Evolutionary conservation across 495 filamentous ascomycete species (phyloP), one percentile per base, ranked within the genome.

Genomic region (Rostrohypoxylon terebratum): DNA sequence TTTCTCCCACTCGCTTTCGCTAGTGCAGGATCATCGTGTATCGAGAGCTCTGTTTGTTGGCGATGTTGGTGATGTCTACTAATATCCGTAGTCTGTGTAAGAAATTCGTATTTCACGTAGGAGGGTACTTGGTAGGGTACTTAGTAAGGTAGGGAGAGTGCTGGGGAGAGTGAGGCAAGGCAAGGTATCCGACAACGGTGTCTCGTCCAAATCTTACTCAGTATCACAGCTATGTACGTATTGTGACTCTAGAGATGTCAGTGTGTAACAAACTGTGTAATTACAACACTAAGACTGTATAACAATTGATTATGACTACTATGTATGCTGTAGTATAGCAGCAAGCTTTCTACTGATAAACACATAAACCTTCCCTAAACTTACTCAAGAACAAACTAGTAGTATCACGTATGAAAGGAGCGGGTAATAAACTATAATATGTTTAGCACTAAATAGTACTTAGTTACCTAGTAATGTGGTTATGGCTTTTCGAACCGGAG

Each of bases 401-500:
- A 18, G 10, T 33, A 34, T 47, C 60, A 25, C 23, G 55, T 44
- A 36, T 4, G 16, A 47, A 62, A 53, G 28, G 48, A n/a, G 57
- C 10, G 23, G 25, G 42, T 18, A 31, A 9, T 38, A 38, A 42
- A 42, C 38, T 42, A 42, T 28, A 28, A 5, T 28, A 28, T 3
- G 6, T 14, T 14, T 14, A n/a, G 38, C 4, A 42, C 1, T 42
- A 42, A 13, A n/a, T 42, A 42, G 13, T 42, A 38, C 36, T 38
- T 10, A 11, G 36, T 38, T n/a, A n/a, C n/a, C n/a, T n/a, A n/a
- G n/a, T n/a, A n/a, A n/a, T n/a, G 31, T 31, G 53, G 48, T 62
- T 28, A 57, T 57, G 57, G 48, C 21, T 34, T 62, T 57, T 66
- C 14, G 51, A 31, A 51, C 66, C n/a, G 48, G 47, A 55, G 63